Conservation (phyloP, 345 rosid species). For the Salix arbutifolia region DNA sequence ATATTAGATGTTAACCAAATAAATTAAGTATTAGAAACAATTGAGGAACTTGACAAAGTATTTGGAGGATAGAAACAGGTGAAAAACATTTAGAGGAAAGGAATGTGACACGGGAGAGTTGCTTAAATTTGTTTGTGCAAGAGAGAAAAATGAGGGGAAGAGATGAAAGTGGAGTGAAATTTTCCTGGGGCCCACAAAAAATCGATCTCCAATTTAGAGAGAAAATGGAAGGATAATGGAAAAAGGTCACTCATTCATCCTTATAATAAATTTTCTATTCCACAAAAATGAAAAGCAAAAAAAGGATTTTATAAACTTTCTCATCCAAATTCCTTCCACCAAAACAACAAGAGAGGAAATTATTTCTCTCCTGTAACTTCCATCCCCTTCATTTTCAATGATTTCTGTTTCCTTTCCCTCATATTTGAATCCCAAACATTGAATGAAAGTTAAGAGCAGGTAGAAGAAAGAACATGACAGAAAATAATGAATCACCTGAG, state of each 20-base stretch:
- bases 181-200: not conserved
- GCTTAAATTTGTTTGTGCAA: not conserved
- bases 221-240: not conserved
- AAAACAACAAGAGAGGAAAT: not conserved
- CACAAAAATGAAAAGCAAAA: not conserved
- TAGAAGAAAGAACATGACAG: not conserved
- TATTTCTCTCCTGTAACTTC: not conserved
- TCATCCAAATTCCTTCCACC: not conserved
- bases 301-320: not conserved
- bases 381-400: not conserved
- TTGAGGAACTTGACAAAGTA: not conserved
- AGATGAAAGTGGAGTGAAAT: not conserved
- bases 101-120: not conserved
- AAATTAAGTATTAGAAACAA: not conserved
- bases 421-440: not conserved
- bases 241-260: not conserved
- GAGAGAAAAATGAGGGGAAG: not conserved
- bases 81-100: not conserved
- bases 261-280: not conserved
- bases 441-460: not conserved
- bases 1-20: not conserved
- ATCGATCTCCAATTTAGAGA: not conserved
- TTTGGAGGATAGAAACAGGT: not conserved
- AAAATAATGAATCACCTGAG: slow-evolving; percentile 46
- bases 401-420: not conserved